Percentiles rank a stretch among this genome's conserved stretches.
Evolutionary conservation across 805 yeast species (phyloP).

Genomic region (Torulaspora franciscae): DNA sequence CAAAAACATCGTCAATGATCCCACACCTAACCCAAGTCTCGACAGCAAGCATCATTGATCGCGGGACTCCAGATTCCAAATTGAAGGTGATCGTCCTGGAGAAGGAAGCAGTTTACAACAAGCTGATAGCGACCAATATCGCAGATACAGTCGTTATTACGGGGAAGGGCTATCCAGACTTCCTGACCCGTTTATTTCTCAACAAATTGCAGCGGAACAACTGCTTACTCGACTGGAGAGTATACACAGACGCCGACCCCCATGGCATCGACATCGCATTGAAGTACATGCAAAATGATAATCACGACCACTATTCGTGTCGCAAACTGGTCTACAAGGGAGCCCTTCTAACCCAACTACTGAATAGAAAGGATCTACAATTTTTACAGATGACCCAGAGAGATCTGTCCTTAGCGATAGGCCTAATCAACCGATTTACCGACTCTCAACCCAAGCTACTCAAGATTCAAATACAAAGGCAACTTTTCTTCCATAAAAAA

Average conservation of each 20-base stretch:
- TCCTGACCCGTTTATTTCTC: slow-evolving; percentile 46
- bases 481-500: slow-evolving; percentile 50
- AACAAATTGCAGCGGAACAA: slow-evolving; percentile 18
- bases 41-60: slow-evolving; percentile 1
- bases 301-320: slow-evolving; percentile 9
- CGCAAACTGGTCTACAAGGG: slow-evolving; percentile 24
- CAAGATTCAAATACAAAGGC: slow-evolving; percentile 51
- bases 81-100: slow-evolving; percentile 42
- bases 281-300: slow-evolving; percentile 36
- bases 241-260: slow-evolving; percentile 61
- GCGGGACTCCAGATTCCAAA: neutral
- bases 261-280: slow-evolving; percentile 57
- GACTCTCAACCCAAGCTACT: slow-evolving; percentile 2
- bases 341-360: slow-evolving; percentile 16
- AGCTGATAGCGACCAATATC: slow-evolving; percentile 20
- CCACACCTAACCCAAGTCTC: slow-evolving; percentile 37
- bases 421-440: slow-evolving; percentile 16
- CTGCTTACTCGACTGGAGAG: slow-evolving; percentile 35
- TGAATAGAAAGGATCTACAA: slow-evolving; percentile 13
- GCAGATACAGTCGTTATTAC: slow-evolving; percentile 41
- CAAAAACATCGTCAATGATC: slow-evolving; percentile 33
- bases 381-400: slow-evolving; percentile 22
- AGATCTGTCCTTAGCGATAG: slow-evolving; percentile 31
- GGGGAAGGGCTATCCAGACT: slow-evolving; percentile 70
- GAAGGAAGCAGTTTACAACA: slow-evolving; percentile 49